A percentile compares a stretch with the other conserved stretches of the same genome.
Evolutionary conservation across 1,139 yeast genomes (phyloP).

Genomic region (Geotrichum siamense): DNA sequence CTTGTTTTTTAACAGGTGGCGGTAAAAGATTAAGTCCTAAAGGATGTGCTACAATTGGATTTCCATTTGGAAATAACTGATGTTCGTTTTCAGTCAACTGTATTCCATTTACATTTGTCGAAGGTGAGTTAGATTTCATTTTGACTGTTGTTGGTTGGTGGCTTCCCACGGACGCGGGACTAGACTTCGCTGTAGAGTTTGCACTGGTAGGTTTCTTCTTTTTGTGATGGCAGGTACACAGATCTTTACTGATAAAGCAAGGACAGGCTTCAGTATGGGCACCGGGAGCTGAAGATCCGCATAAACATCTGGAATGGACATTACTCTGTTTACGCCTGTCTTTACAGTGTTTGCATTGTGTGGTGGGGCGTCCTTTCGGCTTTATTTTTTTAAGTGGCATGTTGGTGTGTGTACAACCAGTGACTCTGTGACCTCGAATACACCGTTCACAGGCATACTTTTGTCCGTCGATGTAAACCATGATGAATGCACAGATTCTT

Average conservation of each 20-base stretch:
- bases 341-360: constrained; percentile 85
- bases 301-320: constrained; percentile 65
- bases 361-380: constrained; percentile 92
- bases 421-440: constrained; percentile 91
- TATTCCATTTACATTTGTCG: no score
- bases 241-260: constrained; percentile 48
- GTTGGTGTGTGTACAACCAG: constrained; percentile 87
- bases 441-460: constrained; percentile 96
- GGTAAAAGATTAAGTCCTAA: no score
- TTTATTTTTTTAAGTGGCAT: constrained; percentile 87
- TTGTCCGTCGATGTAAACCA: constrained; percentile 87
- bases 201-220: constrained; percentile 11
- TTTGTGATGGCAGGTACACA: constrained; percentile 53
- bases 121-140: no score
- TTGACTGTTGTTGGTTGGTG: background rate
- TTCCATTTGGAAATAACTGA: no score
- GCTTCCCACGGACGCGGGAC: constrained; percentile 1
- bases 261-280: constrained; percentile 43
- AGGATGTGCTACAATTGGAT: no score
- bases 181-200: background rate
- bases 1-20: constrained; percentile 2
- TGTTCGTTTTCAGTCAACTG: no score
- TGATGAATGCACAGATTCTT: constrained; percentile 25
- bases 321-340: constrained; percentile 66
- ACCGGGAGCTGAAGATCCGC: constrained; percentile 49